Percentiles rank a stretch among this genome's conserved stretches.
Evolutionary conservation across 2,329 filamentous ascomycete genomes (phyloP).

Genomic region (Clonostachys sp.): DNA sequence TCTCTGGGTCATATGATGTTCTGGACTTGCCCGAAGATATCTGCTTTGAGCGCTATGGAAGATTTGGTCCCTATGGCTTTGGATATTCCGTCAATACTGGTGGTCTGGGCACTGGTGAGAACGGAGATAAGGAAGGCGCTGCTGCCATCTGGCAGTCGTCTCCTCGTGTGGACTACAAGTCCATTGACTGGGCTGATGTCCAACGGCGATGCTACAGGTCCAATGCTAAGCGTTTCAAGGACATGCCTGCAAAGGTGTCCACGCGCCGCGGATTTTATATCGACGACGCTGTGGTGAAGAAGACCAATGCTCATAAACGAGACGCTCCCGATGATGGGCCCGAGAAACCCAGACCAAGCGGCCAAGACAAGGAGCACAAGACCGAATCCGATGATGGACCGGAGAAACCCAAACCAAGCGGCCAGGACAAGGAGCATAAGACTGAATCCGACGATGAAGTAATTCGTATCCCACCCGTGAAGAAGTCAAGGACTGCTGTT

Average conservation of each 20-base stretch:
- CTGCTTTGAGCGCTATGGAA: slow-evolving; percentile 89
- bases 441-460: background rate
- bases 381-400: background rate
- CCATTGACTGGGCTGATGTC: slow-evolving; percentile 73
- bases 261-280: slow-evolving; percentile 48
- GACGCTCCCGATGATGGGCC: slow-evolving; percentile 3
- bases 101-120: slow-evolving; percentile 79
- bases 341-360: background rate
- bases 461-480: slow-evolving; percentile 6
- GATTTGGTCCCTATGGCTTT: slow-evolving; percentile 83
- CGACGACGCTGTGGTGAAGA: slow-evolving; percentile 18
- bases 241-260: slow-evolving; percentile 29
- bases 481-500: slow-evolving; percentile 57
- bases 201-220: slow-evolving; percentile 69
- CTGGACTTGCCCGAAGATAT: slow-evolving; percentile 77
- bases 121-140: slow-evolving; percentile 77
- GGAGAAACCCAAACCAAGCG: background rate
- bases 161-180: slow-evolving; percentile 71
- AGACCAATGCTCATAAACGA: slow-evolving; percentile 5
- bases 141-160: slow-evolving; percentile 71
- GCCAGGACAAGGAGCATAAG: background rate
- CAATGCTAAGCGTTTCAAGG: slow-evolving; percentile 67
- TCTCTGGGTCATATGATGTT: slow-evolving; percentile 82
- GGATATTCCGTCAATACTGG: slow-evolving; percentile 78
- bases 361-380: background rate